Evolutionary conservation across 345 rosid species (phyloP), one percentile per base, ranked within the genome.

Genomic region (Eucalyptus tenuipes): DNA sequence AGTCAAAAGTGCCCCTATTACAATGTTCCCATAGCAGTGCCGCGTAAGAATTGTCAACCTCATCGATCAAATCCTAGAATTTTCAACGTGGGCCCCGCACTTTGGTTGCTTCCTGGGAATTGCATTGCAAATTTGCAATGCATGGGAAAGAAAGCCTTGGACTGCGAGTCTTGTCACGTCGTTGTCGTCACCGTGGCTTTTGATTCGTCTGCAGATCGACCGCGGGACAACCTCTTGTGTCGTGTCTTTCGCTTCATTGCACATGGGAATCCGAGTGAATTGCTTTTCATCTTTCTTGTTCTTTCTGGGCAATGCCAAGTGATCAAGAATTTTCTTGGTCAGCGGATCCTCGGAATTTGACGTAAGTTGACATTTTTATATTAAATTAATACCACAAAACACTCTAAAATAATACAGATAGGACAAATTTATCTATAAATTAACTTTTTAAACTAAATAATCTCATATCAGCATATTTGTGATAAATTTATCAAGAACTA

Each of bases 391-490:
- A 49, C 17, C 53, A 16, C 53, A 17, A 50, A 50, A 50, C 53
- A 1, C 53, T 16, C 20, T 16, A 50, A 17, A 50, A 6, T 50
- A 50, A 50, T 50, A 16, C 3, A 16, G 4, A 16, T 50, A 50
- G 22, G 53, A 50, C 2, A 3, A 16, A 50, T 3, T 50, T 50
- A 16, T 16, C 53, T 50, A 50, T 16, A 50, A 6, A 50, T 50
- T 16, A 50, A 16, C 16, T 16, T 8, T 50, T 50, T 50, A 50
- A 50, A 50, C 3, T 50, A 6, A 50, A 50, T 3, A 0, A 50
- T 50, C 1, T 50, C 1, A 50, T 16, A 50, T 50, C 3, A 1
- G 0, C 6, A 16, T 0, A 16, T 1, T 50, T 50, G 0, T 50
- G n/a, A 50, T 16, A 50, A 50, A 50, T 50, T 50, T 1, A 50